A percentile compares a stretch with the other conserved stretches of the same genome.
Evolutionary conservation across 108 stramenopile species (phyloP).

Genomic region (Licmophora abbreviata): DNA sequence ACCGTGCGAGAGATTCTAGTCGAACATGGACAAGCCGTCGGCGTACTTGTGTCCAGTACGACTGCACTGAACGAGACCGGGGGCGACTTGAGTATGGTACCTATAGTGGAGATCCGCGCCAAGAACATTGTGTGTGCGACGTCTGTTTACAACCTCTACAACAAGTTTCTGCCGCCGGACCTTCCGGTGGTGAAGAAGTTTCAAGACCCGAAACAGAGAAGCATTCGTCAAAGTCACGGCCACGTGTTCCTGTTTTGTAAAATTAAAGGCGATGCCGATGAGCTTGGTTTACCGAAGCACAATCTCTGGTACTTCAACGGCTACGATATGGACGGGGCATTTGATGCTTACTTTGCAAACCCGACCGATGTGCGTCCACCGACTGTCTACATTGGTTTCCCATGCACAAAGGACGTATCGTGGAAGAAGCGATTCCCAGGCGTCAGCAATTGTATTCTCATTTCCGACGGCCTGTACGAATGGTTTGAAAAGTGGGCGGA

Average conservation of each 20-base stretch:
- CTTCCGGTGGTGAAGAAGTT: constrained; percentile 35
- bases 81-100: constrained; percentile 9
- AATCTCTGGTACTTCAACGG: constrained; percentile 54
- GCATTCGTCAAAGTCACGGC: constrained; percentile 31
- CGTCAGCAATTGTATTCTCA: constrained; percentile 38
- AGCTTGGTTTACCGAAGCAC: constrained; percentile 32
- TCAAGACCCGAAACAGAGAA: constrained; percentile 23
- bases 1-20: constrained; percentile 39
- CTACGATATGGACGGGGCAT: constrained; percentile 46
- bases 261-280: constrained; percentile 36
- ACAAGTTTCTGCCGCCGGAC: constrained; percentile 37
- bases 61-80: constrained; percentile 31
- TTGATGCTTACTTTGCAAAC: constrained; percentile 40
- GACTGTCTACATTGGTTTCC: constrained; percentile 64
- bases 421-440: constrained; percentile 38
- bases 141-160: constrained; percentile 40
- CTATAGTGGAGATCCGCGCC: constrained; percentile 35
- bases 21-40: constrained; percentile 38
- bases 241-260: constrained; percentile 47
- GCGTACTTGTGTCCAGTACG: constrained; percentile 37
- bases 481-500: constrained; percentile 41
- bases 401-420: constrained; percentile 39
- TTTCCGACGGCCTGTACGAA: constrained; percentile 39
- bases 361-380: constrained; percentile 46
- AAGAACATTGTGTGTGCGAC: constrained; percentile 42